Base-by-base conservation (phyloP, 225 moss, liverwort and hornwort species). In the Asterella californica region DNA sequence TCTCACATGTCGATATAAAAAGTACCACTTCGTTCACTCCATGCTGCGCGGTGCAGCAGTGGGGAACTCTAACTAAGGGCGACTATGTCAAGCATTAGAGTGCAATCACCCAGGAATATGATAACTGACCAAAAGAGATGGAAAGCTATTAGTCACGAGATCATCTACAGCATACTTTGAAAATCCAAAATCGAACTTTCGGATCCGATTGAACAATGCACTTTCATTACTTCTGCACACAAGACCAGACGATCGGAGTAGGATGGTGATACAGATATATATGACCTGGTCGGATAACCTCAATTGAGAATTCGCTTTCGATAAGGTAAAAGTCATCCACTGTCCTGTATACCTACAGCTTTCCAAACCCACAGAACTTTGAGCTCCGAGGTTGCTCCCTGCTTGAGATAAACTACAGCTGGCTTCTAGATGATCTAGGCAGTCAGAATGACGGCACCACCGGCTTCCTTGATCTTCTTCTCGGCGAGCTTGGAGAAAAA, bases 381-480 rank as follows among this genome's bases (percentile, higher is more conserved):
- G 69, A 45, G 24, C 42, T 64, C 38, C 69, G 69, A 37, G 33
- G 69, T 19, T 70, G 22, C 21, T 65, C 32, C 33, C 65, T 38
- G 24, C 37, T 70, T 70, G 69, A 21, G 37, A 70, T 70, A 21
- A 70, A 25, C 22, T 65, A 74, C 36, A 74, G 33, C 80, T 63
- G 54, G 62, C 14, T 17, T 54, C 37, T 36, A 30, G 33, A 49
- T 48, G 12, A 33, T 54, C 82, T 82, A 82, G 60, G 82, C 82
- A 25, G 79, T 83, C 65, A 83, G 47, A 70, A 83, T 48, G 48
- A 83, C 83, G 48, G 79, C 83, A 36, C 85, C 85, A 72, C 82
- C 85, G 63, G 85, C 85, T 69, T 82, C 85, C 83, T 86, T 83
- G 36, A 81, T 81, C 65, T 81, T 81, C 81, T 81, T 81, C 67